Evolutionary conservation across 768 basidiomycete genomes (phyloP).

Genomic region (Chiua virens): DNA sequence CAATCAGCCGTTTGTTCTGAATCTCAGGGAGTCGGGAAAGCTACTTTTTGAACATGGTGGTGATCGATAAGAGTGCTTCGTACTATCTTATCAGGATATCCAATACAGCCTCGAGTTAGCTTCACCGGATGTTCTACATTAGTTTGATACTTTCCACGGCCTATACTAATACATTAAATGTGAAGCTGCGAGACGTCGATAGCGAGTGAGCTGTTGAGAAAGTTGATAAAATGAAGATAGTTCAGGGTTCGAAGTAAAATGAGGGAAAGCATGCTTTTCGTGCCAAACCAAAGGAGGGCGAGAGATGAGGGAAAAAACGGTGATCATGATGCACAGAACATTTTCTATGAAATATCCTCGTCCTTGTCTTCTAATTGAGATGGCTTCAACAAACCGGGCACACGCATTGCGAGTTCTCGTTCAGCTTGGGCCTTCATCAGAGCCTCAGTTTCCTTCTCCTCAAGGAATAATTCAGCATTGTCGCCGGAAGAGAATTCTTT

Average conservation of each 20-base stretch:
- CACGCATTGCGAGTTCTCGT: conserved; percentile 84
- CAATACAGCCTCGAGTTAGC: not conserved
- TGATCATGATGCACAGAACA: conserved; percentile 26
- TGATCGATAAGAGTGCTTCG: conserved; percentile 9
- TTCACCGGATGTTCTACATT: conserved; percentile 28
- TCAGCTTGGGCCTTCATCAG: conserved; percentile 79
- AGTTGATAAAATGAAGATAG: conserved; percentile 27
- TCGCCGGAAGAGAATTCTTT: conserved; percentile 95
- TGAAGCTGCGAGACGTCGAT: conserved; percentile 33
- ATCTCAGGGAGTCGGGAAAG: conserved; percentile 3
- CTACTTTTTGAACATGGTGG: conserved; percentile 78
- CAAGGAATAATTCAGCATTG: conserved; percentile 87
- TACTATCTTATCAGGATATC: conserved; percentile 14
- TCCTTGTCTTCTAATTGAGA: conserved; percentile 93
- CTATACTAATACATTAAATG: conserved; percentile 40
- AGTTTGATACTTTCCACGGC: conserved; percentile 28
- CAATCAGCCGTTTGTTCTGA: conserved; percentile 7
- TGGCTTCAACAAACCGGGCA: conserved; percentile 98
- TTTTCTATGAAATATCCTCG: conserved; percentile 59
- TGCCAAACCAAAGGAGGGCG: conserved; percentile 24
- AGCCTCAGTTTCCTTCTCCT: conserved; percentile 90
- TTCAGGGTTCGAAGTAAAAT: conserved; percentile 24
- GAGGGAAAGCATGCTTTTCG: conserved; percentile 20
- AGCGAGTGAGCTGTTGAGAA: conserved; percentile 26
- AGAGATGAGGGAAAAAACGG: conserved; percentile 19